Evolutionary conservation across 2,329 filamentous ascomycete genomes (phyloP).

Genomic region (Aspergillus neoniger): DNA sequence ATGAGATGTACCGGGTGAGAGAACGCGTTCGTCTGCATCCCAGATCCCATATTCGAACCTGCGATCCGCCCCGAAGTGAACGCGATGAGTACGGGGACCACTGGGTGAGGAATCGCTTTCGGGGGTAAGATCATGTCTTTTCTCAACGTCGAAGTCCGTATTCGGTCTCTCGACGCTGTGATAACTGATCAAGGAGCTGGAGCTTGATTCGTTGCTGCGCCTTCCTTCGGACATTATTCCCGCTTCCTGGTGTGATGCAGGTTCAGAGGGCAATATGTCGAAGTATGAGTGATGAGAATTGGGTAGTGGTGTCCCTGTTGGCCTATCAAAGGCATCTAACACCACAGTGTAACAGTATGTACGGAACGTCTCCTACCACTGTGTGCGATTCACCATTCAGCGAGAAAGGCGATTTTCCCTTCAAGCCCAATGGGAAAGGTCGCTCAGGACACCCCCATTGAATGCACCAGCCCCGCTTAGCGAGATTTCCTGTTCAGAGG

Average conservation of each 20-base stretch:
- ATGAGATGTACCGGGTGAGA: not conserved
- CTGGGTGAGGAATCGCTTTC: not conserved
- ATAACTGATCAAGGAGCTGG: conserved; percentile 1
- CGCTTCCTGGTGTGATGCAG: not conserved
- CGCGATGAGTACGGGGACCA: not conserved
- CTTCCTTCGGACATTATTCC: conserved; percentile 1
- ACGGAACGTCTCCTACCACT: not conserved
- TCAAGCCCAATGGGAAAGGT: not conserved
- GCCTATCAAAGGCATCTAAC: not conserved
- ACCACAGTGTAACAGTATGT: not conserved
- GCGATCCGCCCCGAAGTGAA: conserved; percentile 3
- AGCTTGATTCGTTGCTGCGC: not conserved
- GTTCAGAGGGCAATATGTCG: not conserved
- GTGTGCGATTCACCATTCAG: not conserved
- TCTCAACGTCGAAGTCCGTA: not conserved
- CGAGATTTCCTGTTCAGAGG: not conserved
- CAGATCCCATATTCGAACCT: not conserved
- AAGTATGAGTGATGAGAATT: not conserved
- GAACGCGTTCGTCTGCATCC: not conserved
- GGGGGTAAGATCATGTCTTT: not conserved
- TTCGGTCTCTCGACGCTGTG: conserved; percentile 1
- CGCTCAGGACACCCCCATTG: not conserved
- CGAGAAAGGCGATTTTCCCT: not conserved
- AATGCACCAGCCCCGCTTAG: not conserved
- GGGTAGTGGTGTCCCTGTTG: too few species aligned